Conservation (phyloP, 208 protist species). For the Leishmania mexicana region DNA sequence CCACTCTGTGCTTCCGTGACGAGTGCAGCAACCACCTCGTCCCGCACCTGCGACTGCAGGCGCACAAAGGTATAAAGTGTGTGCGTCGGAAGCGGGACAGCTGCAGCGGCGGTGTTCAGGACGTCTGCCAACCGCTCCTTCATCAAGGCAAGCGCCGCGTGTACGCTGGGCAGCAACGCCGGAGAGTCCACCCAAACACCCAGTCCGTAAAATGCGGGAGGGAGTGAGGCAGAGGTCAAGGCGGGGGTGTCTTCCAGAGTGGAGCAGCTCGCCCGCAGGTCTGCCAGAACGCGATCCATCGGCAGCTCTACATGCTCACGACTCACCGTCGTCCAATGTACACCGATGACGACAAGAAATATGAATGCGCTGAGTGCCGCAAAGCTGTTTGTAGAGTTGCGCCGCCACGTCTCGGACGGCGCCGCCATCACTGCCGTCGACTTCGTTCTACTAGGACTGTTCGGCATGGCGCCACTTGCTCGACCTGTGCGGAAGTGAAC, state of each 20-base stretch:
- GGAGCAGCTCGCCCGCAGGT: conserved; percentile 29
- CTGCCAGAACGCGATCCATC: conserved; percentile 37
- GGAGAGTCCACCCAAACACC: conserved; percentile 69
- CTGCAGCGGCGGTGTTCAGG: neutral
- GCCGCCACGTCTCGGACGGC: conserved; percentile 18
- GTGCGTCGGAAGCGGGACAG: conserved; percentile 22
- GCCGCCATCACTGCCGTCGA: neutral
- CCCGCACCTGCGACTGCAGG: conserved; percentile 21
- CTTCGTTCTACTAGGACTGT: neutral
- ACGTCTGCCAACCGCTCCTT: conserved; percentile 35
- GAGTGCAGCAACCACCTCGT: conserved; percentile 12
- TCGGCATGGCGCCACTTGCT: neutral
- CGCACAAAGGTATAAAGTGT: conserved; percentile 42
- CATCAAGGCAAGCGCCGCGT: conserved; percentile 50
- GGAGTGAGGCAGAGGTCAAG: conserved; percentile 9
- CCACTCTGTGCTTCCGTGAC: neutral
- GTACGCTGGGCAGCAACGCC: conserved; percentile 44
- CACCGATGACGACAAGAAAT: conserved; percentile 29
- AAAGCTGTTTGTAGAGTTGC: conserved; percentile 24
- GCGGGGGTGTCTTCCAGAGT: neutral
- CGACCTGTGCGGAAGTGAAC: no score
- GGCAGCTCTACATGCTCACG: conserved; percentile 48
- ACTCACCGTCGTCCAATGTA: conserved; percentile 56
- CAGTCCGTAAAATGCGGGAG: conserved; percentile 53
- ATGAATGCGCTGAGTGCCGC: conserved; percentile 25